Conservation (phyloP, 2,329 filamentous ascomycete species). For the Diaporthe citri region DNA sequence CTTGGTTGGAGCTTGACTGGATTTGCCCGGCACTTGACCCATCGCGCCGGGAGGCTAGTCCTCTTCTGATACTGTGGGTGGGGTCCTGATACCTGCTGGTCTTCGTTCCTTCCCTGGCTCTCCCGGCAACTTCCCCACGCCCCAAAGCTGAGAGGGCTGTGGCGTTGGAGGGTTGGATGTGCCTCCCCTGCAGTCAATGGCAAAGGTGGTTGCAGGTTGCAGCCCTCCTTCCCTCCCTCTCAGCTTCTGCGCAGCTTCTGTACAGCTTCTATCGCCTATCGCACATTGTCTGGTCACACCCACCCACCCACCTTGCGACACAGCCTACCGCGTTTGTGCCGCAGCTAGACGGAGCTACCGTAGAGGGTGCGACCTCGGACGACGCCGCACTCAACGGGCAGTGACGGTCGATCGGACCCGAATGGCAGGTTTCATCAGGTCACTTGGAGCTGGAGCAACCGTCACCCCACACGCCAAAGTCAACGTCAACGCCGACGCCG, state of each 20-base stretch:
- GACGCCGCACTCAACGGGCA: neutral
- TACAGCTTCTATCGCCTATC: neutral
- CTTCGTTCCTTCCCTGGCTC: neutral
- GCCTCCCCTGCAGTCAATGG: neutral
- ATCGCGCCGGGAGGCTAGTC: neutral
- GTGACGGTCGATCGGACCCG: neutral
- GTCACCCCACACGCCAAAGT: neutral
- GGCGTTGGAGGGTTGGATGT: neutral
- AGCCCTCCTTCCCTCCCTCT: neutral
- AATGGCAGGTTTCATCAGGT: constrained; percentile 32
- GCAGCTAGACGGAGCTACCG: neutral
- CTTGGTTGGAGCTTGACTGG: constrained; percentile 23
- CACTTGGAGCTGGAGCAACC: neutral
- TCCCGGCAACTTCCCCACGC: neutral
- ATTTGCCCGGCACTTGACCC: constrained; percentile 31
- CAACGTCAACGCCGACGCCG: neutral
- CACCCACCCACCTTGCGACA: neutral
- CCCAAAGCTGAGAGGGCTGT: too few species aligned
- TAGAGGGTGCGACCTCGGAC: constrained; percentile 2
- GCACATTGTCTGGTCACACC: neutral
- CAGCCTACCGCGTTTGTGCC: neutral
- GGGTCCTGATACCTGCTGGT: neutral
- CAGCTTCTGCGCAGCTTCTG: neutral
- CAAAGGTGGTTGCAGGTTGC: neutral
- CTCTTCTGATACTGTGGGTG: neutral